Evolutionary conservation across 139 green algal species (phyloP), one percentile per base, ranked within the genome.

Genomic region (Chlamydomonas incerta): DNA sequence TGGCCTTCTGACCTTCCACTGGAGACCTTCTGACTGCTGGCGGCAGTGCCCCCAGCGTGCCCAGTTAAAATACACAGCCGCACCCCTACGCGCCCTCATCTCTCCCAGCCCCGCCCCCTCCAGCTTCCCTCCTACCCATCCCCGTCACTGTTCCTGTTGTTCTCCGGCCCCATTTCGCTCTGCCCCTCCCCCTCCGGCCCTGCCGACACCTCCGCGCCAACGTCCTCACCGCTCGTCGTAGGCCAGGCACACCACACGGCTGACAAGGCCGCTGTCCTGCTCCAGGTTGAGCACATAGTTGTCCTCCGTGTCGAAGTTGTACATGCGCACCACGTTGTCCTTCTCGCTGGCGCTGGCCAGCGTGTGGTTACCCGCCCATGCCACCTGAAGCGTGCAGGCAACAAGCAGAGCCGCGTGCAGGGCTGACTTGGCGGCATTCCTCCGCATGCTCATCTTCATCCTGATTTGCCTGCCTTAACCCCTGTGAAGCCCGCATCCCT

Each of bases 221-320:
- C 15, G 14, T 55, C 24, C 74, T 10, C 85, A 87, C 86, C 79
- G 72, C 52, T 85, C 50, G 60, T 94, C 87, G 20, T 71, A 90
- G 3, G 85, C 82, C 28, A 94, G 79, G 58, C 77, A 87, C 41
- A 72, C 72, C 24, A 94, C 85, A 34, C 83, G 73, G 46, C 55
- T 67, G 29, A 71, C 47, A 29, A 62, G 65, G 20, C 81, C 81
- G 20, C 34, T 72, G 52, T 69, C 65, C 26, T 74, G 70, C 68
- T 74, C 47, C 67, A 83, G 57, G n/a, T 85, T 85, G 72, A 95
- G 88, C 31, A 92, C 72, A 76, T 93, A 95, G 80, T 94, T 96
- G 87, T 94, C 93, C 76, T 96, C 92, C 23, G 88, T 92, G 52
- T 95, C 90, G 23, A 96, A 88, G 72, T 96, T 90, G 83, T 93